Evolutionary conservation across 768 basidiomycete species (phyloP), one percentile per base, ranked within the genome.

Genomic region (Termitomyces sp.): DNA sequence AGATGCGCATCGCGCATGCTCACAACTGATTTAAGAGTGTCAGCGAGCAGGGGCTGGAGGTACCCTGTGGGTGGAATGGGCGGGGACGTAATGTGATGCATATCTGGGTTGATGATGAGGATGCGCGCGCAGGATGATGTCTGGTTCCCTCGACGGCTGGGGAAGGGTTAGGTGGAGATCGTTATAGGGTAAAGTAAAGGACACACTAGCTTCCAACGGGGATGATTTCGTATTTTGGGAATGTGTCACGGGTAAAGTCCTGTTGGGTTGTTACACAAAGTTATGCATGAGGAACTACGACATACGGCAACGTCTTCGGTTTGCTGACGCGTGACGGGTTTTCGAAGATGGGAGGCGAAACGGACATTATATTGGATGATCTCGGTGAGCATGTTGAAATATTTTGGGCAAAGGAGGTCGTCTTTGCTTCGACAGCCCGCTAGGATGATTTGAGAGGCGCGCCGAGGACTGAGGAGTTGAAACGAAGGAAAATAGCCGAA

Each of bases 151-250:
- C 86, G 80, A 18, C 86, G 82, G 61, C 86, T 84, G 55, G 32
- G 33, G 50, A 33, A 12, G 33, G 18, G 18, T 46, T 2, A 6
- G n/a, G 35, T 26, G 1, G 8, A 45, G 58, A 8, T 61, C 42
- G 28, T 9, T 40, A 32, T 12, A 20, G 57, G 36, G 53, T 6
- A 16, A 13, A 16, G 12, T 10, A 44, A 18, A 20, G 8, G 14
- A 69, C 86, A 66, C 65, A 88, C 86, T 85, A 83, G 69, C 74
- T 75, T 10, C 85, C 86, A 0, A 75, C 75, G n/a, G 84, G 63
- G 32, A 76, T 64, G 18, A 82, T 60, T 57, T 84, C 80, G 60
- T 78, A 83, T 46, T 75, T 78, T 20, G 74, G 74, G 6, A 86
- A 59, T 57, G 73, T 74, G 16, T 78, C 71, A 33, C 70, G 72